Percentiles rank a stretch among this genome's conserved stretches.
Conservation (phyloP, 768 basidiomycete species). For the Phylloporus arenicola region DNA sequence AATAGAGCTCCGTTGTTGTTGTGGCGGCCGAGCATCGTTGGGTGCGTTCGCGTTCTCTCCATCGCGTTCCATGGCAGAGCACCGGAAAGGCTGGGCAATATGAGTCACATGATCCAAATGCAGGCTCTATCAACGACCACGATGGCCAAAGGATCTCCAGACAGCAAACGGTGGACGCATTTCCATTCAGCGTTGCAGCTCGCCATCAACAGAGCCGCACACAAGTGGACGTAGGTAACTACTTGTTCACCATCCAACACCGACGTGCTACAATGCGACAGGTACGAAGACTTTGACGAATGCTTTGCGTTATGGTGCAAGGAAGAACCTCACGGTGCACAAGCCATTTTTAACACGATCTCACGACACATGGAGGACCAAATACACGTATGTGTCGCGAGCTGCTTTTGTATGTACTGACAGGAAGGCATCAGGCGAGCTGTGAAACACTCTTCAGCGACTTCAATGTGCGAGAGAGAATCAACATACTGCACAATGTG, state of each 20-base stretch:
- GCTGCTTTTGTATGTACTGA: no score
- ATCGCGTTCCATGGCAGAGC: constrained; percentile 27
- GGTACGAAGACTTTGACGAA: constrained; percentile 52
- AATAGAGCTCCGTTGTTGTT: constrained; percentile 52
- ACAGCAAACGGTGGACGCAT: constrained; percentile 46
- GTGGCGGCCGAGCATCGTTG: constrained; percentile 13
- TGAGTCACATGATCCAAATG: constrained; percentile 20
- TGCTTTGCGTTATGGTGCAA: constrained; percentile 64
- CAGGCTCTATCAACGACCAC: background rate
- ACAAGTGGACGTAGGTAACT: constrained; percentile 48
- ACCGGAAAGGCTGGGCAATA: background rate
- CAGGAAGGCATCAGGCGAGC: no score
- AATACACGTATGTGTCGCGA: no score
- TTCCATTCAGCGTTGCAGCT: constrained; percentile 49
- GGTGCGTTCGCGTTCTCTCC: constrained; percentile 15
- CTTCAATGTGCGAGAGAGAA: no score
- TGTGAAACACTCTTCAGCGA: no score
- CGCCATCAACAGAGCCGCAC: constrained; percentile 46
- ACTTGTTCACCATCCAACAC: background rate
- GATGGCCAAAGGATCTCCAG: constrained; percentile 21
- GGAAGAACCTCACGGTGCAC: constrained; percentile 58
- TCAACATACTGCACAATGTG: no score
- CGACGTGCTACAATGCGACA: constrained; percentile 13
- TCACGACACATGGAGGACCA: no score
- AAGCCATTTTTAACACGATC: no score